These are phyloP conservation scores for Dendrobium nobile DNA, from an alignment of 106 monocot genomes.

Conservation along the genomic window DNA sequence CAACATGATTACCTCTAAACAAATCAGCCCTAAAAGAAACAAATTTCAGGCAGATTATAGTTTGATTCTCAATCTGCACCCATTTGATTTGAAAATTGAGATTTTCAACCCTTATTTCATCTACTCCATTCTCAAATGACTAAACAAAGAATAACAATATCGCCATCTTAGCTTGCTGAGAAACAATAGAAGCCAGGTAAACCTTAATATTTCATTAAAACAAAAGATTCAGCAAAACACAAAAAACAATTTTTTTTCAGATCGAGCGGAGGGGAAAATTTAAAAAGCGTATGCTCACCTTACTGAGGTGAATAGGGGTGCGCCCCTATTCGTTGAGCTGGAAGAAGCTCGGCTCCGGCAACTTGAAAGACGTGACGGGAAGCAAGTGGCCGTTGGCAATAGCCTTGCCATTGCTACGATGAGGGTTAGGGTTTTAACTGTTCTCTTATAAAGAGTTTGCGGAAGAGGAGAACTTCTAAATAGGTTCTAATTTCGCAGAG, in stretches of 20 bases:
- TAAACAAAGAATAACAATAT: background rate
- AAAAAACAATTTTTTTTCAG: background rate
- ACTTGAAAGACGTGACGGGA: background rate
- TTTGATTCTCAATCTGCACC: background rate
- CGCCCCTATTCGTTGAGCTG: background rate
- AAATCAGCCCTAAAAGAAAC: background rate
- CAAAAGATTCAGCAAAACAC: background rate
- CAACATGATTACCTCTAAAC: background rate
- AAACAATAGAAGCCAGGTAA: background rate
- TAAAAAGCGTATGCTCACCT: background rate
- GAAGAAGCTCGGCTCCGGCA: background rate
- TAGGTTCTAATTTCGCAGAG: too few species aligned
- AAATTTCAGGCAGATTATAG: background rate
- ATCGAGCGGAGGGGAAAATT: background rate
- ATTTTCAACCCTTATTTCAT: background rate
- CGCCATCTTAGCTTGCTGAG: background rate
- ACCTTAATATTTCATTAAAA: background rate
- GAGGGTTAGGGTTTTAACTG: background rate
- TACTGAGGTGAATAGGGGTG: background rate
- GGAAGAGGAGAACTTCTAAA: background rate
- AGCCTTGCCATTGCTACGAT: background rate
- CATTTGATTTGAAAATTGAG: background rate
- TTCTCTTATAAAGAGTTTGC: background rate
- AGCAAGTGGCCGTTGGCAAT: background rate
- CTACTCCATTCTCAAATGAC: background rate